A percentile compares a stretch with the other conserved stretches of the same genome.
phyloP scores from a whole-genome alignment of 768 basidiomycete species.

The Tubosaeta brunneosetosa region DNA sequence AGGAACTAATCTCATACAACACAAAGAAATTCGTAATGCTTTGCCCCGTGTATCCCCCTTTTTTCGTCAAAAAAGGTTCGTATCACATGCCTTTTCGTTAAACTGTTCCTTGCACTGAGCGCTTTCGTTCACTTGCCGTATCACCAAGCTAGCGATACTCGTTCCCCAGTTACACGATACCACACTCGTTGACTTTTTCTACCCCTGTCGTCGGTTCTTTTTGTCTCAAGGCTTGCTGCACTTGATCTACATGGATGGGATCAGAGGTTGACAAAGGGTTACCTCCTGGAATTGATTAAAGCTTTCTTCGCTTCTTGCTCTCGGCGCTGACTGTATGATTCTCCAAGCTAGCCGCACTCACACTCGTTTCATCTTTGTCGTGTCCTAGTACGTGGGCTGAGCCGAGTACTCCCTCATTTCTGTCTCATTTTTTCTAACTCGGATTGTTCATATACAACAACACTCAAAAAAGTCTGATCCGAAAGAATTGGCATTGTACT shows the following conservation, averaged over 20 bases:
- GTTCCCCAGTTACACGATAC: background rate
- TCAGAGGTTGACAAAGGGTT: background rate
- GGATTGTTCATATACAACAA: background rate
- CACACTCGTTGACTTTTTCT: background rate
- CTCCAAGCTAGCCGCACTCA: no score
- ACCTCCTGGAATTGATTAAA: background rate
- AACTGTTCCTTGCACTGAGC: background rate
- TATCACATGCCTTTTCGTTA: background rate
- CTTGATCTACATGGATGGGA: background rate
- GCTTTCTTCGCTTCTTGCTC: background rate
- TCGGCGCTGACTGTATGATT: background rate
- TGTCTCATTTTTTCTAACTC: background rate
- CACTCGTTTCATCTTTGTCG: background rate
- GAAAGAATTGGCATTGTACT: background rate
- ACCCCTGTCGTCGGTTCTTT: background rate
- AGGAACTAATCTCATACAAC: slow-evolving; percentile 23
- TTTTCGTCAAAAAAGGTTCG: background rate
- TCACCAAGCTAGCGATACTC: background rate
- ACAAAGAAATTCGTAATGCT: slow-evolving; percentile 18
- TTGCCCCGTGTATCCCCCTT: slow-evolving; percentile 1
- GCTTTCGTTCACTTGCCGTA: background rate
- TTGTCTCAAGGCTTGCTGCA: background rate
- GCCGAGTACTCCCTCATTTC: background rate
- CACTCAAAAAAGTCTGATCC: background rate
- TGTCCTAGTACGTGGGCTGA: background rate